Percentiles rank a stretch among this genome's conserved stretches.
These are phyloP conservation scores for Lipomyces starkeyi DNA, from an alignment of 805 yeast species.

Conservation along the genomic window DNA sequence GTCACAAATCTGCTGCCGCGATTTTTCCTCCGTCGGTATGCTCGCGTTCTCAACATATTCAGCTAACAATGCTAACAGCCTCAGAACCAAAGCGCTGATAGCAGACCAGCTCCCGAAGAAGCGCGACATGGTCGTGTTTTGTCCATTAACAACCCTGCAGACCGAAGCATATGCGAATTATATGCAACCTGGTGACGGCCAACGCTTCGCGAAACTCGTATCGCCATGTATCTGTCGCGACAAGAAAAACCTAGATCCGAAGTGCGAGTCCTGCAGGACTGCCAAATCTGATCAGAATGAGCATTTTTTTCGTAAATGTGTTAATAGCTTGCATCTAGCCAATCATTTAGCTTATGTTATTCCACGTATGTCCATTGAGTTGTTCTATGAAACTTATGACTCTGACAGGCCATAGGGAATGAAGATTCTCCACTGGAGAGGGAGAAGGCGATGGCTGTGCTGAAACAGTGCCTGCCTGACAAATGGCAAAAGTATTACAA, in stretches of 20 bases:
- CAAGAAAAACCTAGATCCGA: neutral
- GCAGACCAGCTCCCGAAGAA: constrained; percentile 36
- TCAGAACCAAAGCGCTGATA: constrained; percentile 30
- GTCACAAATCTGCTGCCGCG: constrained; percentile 24
- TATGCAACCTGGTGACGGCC: constrained; percentile 14
- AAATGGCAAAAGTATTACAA: constrained; percentile 13
- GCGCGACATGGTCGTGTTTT: constrained; percentile 31
- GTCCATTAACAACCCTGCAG: constrained; percentile 25
- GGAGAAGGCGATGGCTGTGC: constrained; percentile 8
- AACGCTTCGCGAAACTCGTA: neutral
- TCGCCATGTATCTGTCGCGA: constrained; percentile 16
- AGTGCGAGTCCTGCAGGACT: constrained; percentile 1
- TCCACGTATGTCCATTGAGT: constrained; percentile 17
- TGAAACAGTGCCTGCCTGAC: constrained; percentile 26
- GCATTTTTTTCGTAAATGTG: constrained; percentile 25
- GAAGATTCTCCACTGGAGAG: constrained; percentile 14
- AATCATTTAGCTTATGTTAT: constrained; percentile 32
- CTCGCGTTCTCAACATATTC: neutral
- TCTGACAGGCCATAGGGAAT: constrained; percentile 8
- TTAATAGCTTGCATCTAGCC: constrained; percentile 21
- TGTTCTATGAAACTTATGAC: neutral
- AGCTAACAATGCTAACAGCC: neutral
- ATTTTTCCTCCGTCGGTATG: constrained; percentile 24
- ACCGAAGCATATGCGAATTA: constrained; percentile 30
- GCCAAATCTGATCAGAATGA: constrained; percentile 2